Percentiles rank a stretch among this genome's conserved stretches.
These are phyloP conservation scores for Leishmania mexicana DNA, from an alignment of 208 protist genomes.

Conservation along the genomic window DNA sequence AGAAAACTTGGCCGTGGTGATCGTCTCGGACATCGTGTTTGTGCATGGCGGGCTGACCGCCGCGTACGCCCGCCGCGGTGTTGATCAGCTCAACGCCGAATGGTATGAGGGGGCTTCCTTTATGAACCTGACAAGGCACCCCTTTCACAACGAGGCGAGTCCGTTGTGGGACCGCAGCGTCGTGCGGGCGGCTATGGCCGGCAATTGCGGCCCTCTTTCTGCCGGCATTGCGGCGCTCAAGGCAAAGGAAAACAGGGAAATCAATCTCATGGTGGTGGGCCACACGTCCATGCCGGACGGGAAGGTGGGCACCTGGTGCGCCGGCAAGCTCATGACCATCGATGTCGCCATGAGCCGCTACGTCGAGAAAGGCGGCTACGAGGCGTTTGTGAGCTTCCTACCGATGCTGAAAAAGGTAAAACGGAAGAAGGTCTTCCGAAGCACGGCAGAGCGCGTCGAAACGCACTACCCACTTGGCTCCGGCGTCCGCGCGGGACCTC, in stretches of 20 bases:
- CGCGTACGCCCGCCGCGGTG: conserved; percentile 26
- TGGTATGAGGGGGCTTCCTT: conserved; percentile 13
- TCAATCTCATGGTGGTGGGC: conserved; percentile 64
- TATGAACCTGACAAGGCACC: conserved; percentile 5
- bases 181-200: conserved; percentile 15
- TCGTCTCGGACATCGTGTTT: conserved; percentile 47
- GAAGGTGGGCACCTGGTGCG: conserved; percentile 20
- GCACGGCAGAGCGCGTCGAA: conserved; percentile 11
- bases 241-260: conserved; percentile 9
- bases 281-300: conserved; percentile 43
- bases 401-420: neutral
- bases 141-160: conserved; percentile 24
- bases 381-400: conserved; percentile 18
- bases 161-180: conserved; percentile 48
- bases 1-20: conserved; percentile 32
- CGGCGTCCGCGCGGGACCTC: neutral
- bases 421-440: neutral
- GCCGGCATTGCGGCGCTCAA: conserved; percentile 42
- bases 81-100: conserved; percentile 37
- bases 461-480: conserved; percentile 18
- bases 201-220: conserved; percentile 41
- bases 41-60: conserved; percentile 62
- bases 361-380: conserved; percentile 39
- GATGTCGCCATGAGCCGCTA: conserved; percentile 41
- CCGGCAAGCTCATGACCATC: conserved; percentile 19